Base-by-base conservation (phyloP, 2,329 filamentous ascomycete genomes). In the Hypoxylon sp. region DNA sequence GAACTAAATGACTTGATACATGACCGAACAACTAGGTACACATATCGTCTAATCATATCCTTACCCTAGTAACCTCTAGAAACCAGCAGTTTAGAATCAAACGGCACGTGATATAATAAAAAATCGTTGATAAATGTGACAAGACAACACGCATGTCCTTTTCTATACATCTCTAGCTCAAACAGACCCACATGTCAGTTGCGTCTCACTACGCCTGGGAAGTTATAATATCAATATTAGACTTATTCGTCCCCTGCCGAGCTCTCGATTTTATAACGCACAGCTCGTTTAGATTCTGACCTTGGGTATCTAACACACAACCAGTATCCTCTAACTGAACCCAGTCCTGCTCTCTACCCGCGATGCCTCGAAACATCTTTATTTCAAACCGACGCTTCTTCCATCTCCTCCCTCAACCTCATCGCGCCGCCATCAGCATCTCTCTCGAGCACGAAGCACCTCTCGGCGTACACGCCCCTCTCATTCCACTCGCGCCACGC, bases 381-480 rank as follows among this genome's bases (percentile, higher is more conserved):
- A n/a, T n/a, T n/a, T n/a, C n/a, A n/a, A 5, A 4, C 37, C 37
- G 37, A 6, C 22, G 22, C 41, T 22, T 44, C 32, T 7, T 47
- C 55, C n/a, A 13, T 13, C 15, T 59, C 52, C 17, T 63, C 63
- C n/a, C 44, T 22, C 26, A 59, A 5, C 10, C 1, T 6, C 15
- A 60, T 22, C 19, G 51, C 19, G 7, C 44, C 59, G 22, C 3
- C 52, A 13, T 15, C 43, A 13, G 15, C 20, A n/a, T 57, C 26
- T 39, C 22, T 32, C 39, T 57, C 76, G 24, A 82, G 64, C 7
- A 81, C 74, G 53, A 84, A 84, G 62, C 81, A 82, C 34, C 81
- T 71, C 71, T 84, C 82, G 0, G 82, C 81, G 64, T 76, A 83
- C 1, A 82, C 70, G 1, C 82, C 82, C 37, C 74, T 70, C 43